Evolutionary conservation across 2,329 filamentous ascomycete genomes (phyloP).

Genomic region (Talaromyces sp.): DNA sequence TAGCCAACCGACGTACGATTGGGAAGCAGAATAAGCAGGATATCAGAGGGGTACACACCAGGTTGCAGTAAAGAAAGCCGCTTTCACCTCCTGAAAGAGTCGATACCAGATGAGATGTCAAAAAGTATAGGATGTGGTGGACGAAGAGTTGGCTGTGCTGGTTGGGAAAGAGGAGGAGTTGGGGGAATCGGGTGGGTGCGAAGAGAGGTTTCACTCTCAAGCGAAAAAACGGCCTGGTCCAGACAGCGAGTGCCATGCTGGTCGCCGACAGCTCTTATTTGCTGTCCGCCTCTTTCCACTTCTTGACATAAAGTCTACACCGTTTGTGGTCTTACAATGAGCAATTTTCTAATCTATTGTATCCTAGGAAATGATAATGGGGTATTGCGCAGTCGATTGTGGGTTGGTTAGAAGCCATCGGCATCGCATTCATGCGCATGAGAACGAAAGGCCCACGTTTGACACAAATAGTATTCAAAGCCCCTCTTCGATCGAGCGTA

Average conservation of each 20-base stretch:
- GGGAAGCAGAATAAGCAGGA: slow-evolving; percentile 20
- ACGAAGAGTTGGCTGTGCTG: neutral
- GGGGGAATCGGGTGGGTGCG: slow-evolving; percentile 30
- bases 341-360: neutral
- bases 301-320: neutral
- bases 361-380: neutral
- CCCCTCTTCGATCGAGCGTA: neutral
- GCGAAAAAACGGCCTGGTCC: slow-evolving; percentile 35
- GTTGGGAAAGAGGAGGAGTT: slow-evolving; percentile 25
- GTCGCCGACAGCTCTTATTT: slow-evolving; percentile 14
- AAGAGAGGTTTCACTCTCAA: slow-evolving; percentile 41
- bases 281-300: slow-evolving; percentile 8
- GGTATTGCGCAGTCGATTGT: slow-evolving; percentile 4
- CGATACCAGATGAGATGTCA: neutral
- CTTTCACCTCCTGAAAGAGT: neutral
- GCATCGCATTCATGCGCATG: slow-evolving; percentile 7
- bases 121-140: neutral
- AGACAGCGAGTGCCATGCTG: slow-evolving; percentile 28
- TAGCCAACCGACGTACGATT: slow-evolving; percentile 10
- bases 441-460: neutral
- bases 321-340: neutral
- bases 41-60: slow-evolving; percentile 4
- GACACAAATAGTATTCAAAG: neutral
- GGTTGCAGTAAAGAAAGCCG: neutral
- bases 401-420: neutral